A percentile compares a stretch with the other conserved stretches of the same genome.
These are phyloP conservation scores for Fusarium mundagurra DNA, from an alignment of 2,329 filamentous ascomycete genomes.

Conservation along the genomic window DNA sequence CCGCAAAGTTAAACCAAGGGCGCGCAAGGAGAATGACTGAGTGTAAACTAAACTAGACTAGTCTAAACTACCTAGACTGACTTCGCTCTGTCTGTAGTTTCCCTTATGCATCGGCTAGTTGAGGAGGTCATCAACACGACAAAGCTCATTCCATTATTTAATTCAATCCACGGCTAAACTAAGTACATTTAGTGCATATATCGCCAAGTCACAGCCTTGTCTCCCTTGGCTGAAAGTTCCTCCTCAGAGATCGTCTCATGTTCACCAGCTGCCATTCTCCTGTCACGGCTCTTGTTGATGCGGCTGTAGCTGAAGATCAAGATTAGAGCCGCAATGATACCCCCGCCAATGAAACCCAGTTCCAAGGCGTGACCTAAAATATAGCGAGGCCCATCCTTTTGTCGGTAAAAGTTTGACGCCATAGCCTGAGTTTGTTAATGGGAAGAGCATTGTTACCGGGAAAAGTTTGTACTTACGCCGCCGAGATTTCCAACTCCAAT, in stretches of 20 bases:
- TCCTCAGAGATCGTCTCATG: slow-evolving; percentile 53
- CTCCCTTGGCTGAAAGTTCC: slow-evolving; percentile 67
- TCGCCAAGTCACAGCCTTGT: slow-evolving; percentile 69
- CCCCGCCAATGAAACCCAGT: slow-evolving; percentile 58
- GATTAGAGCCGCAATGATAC: slow-evolving; percentile 56
- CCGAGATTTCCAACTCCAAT: slow-evolving; percentile 70
- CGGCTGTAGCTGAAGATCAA: slow-evolving; percentile 61
- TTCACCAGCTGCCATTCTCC: slow-evolving; percentile 55
- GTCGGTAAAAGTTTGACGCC: slow-evolving; percentile 77
- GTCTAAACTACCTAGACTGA: neutral
- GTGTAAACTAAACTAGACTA: neutral
- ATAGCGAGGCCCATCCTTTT: slow-evolving; percentile 59
- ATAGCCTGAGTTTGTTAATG: slow-evolving; percentile 59
- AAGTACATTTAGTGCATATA: slow-evolving; percentile 60
- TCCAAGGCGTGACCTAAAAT: slow-evolving; percentile 61
- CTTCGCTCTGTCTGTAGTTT: neutral
- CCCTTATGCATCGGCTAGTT: neutral
- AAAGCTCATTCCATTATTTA: no score
- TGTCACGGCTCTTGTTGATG: slow-evolving; percentile 68
- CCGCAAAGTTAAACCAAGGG: neutral
- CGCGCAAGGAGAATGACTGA: neutral
- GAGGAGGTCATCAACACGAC: neutral
- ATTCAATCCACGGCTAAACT: neutral
- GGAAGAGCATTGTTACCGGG: accelerated
- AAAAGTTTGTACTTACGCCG: slow-evolving; percentile 49